phyloP scores from a whole-genome alignment of 495 filamentous ascomycete species.

The Saxophila tyrrhenica region DNA sequence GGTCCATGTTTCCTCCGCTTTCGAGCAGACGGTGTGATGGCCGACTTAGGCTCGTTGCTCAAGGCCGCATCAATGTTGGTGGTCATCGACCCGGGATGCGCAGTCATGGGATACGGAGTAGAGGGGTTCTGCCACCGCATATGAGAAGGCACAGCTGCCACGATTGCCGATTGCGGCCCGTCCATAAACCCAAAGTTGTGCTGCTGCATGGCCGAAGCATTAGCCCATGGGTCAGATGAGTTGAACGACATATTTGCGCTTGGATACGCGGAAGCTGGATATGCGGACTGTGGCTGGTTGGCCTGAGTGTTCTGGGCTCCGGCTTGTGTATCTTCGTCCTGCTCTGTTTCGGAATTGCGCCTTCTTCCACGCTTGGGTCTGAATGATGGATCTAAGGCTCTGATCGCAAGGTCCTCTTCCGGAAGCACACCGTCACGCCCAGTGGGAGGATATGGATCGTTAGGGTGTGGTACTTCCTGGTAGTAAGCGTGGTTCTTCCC shows the following conservation, averaged over 20 bases:
- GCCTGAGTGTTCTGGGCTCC: conserved; percentile 57
- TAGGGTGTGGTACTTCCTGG: conserved; percentile 59
- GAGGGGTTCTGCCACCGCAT: conserved; percentile 46
- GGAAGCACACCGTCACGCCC: conserved; percentile 75
- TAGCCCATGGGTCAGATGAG: conserved; percentile 26
- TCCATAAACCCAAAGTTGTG: conserved; percentile 13
- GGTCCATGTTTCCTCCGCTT: conserved; percentile 68
- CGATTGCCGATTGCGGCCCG: conserved; percentile 25
- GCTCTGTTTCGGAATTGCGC: conserved; percentile 68
- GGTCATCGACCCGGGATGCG: conserved; percentile 43
- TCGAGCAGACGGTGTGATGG: conserved; percentile 46
- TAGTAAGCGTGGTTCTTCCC: conserved; percentile 74
- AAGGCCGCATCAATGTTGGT: conserved; percentile 37
- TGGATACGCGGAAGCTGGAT: conserved; percentile 42
- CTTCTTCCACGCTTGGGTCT: conserved; percentile 80
- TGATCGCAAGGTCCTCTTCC: conserved; percentile 86
- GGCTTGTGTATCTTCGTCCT: conserved; percentile 46
- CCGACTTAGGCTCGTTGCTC: conserved; percentile 55
- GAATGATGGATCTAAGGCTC: conserved; percentile 80
- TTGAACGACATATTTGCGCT: conserved; percentile 16
- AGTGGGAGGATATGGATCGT: conserved; percentile 50
- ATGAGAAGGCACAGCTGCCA: conserved; percentile 27
- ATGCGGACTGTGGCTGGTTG: conserved; percentile 32
- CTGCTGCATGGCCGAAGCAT: conserved; percentile 25
- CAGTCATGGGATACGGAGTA: conserved; percentile 66